Percentiles rank a stretch among this genome's conserved stretches.
These are phyloP conservation scores for Phialemonium atrogriseum DNA, from an alignment of 2,329 filamentous ascomycete genomes.

Conservation along the genomic window DNA sequence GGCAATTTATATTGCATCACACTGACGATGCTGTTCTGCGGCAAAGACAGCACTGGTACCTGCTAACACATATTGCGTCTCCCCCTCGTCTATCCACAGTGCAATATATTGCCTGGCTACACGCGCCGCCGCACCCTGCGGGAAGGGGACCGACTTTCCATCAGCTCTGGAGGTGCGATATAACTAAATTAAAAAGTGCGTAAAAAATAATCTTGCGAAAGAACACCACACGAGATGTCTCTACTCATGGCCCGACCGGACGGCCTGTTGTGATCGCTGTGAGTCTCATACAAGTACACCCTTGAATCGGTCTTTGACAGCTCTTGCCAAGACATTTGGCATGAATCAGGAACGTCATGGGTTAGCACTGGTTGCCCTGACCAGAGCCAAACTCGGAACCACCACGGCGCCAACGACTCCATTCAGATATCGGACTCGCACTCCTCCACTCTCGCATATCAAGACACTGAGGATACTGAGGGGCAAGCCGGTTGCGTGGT, in stretches of 20 bases:
- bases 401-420: too few species aligned
- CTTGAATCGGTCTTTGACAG: not conserved
- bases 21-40: slow-evolving; percentile 4
- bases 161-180: slow-evolving; percentile 4
- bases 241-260: too few species aligned
- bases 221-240: not conserved
- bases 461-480: not conserved
- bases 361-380: not conserved
- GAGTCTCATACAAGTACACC: not conserved
- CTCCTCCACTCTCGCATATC: not conserved
- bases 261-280: not conserved
- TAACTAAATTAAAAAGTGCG: slow-evolving; percentile 1
- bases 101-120: slow-evolving; percentile 12
- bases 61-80: slow-evolving; percentile 5
- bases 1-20: slow-evolving; percentile 12
- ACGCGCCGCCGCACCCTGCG: slow-evolving; percentile 11
- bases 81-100: slow-evolving; percentile 11
- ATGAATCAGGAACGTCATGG: not conserved
- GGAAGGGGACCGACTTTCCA: slow-evolving; percentile 19
- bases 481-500: too few species aligned
- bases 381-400: not conserved
- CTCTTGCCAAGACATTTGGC: not conserved
- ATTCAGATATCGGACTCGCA: not conserved
- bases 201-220: not conserved
- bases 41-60: slow-evolving; percentile 6